Evolutionary conservation across 768 basidiomycete genomes (phyloP), one percentile per base, ranked within the genome.

Genomic region (Calocybe cyanea): DNA sequence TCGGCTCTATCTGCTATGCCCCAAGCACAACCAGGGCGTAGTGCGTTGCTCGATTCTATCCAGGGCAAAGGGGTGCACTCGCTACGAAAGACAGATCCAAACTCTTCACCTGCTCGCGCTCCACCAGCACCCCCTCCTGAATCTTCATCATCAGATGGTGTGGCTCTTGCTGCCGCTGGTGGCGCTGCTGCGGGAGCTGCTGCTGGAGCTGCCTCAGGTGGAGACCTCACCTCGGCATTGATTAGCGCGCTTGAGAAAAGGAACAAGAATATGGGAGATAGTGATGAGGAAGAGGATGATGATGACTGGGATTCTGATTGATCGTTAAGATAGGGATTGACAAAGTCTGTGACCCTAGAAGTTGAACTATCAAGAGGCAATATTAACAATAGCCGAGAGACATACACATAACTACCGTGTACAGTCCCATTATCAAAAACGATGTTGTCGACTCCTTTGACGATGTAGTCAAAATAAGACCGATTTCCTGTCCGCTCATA

Each of bases 211-310:
- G 71, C 59, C 11, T 81, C 71, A 10, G 89, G 85, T 9, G 85
- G 77, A 0, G 85, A 93, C 65, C 63, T 95, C 49, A 92, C 92
- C 0, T 74, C 80, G 3, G 89, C 91, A 7, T 69, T 96, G 37
- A 93, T 92, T 4, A 86, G 81, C 39, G 92, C 92, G 1, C 64
- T 97, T 51, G 67, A 83, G 55, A 80, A 85, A 61, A 69, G 93
- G 54, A 95, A 89, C 61, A 91, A 87, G 69, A 85, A 88, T 58
- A 68, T 95, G 54, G 92, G 87, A 2, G 90, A 92, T 54, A 88
- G 86, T 56, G 87, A 89, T 54, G 85, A 87, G 40, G 85, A 86
- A 17, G 86, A 87, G 4, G 83, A 83, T 0, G 83, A 85, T 18
- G 81, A 83, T 25, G 83, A 84, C 33, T 82, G 81, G 47, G 86